These are phyloP conservation scores for Cytospora schulzeri DNA, from an alignment of 2,329 filamentous ascomycete species.

Conservation along the genomic window DNA sequence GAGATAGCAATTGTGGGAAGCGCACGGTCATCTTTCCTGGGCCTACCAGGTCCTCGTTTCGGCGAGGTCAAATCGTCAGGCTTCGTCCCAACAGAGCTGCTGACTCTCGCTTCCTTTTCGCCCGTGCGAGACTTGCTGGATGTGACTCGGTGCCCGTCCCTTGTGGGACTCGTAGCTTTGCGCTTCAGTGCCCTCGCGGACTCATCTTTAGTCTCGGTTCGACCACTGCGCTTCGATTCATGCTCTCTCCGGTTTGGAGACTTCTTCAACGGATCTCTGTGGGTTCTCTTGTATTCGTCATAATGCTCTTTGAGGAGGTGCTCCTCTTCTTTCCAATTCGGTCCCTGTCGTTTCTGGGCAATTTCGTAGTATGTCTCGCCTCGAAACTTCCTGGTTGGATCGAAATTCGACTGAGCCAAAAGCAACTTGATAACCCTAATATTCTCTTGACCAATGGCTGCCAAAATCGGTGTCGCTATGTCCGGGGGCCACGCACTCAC, in stretches of 20 bases:
- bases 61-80: constrained; percentile 50
- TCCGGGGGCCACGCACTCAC: constrained; percentile 57
- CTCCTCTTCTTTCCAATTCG: constrained; percentile 88
- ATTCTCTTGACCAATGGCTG: constrained; percentile 88
- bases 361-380: constrained; percentile 87
- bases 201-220: constrained; percentile 50
- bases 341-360: constrained; percentile 77
- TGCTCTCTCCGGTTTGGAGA: constrained; percentile 50
- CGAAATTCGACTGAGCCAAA: constrained; percentile 74
- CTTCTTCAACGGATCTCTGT: constrained; percentile 53
- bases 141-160: constrained; percentile 48
- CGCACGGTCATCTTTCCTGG: constrained; percentile 56
- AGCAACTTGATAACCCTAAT: constrained; percentile 82
- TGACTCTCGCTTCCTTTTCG: constrained; percentile 52
- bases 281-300: constrained; percentile 61
- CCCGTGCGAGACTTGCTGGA: constrained; percentile 42
- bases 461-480: constrained; percentile 88
- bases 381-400: constrained; percentile 76
- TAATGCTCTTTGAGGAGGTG: constrained; percentile 77
- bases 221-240: constrained; percentile 45
- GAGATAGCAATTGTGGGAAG: constrained; percentile 50
- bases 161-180: constrained; percentile 51
- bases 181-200: constrained; percentile 45
- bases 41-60: constrained; percentile 55
- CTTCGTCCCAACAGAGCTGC: constrained; percentile 45